Base-by-base conservation (phyloP, 2,329 filamentous ascomycete species). In the Trichoderma endophyticum region DNA sequence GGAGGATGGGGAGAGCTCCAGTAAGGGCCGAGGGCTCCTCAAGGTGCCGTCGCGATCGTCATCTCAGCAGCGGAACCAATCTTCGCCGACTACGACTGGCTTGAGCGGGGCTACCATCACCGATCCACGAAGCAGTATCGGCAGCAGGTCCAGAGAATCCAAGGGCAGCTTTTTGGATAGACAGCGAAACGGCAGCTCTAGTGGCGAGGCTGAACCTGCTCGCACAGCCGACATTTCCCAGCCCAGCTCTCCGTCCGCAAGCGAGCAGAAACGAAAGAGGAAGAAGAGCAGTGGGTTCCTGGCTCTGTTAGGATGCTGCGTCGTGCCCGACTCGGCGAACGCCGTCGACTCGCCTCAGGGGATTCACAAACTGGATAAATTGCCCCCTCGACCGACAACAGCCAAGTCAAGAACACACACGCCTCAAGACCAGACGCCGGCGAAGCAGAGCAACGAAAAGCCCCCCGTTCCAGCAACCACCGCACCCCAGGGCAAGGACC, bases 291-390 rank as follows among this genome's bases (percentile, higher is more conserved):
- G 85, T 72, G 86, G 87, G n/a, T 80, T 90, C 60, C 80, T 90
- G 43, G 83, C 88, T 28, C 86, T 93, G 70, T 84, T 93, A 72
- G 89, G 87, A 73, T 93, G 91, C 82, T 93, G 91, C 79, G 86
- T 85, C 70, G 86, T 89, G 54, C 89, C 90, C 64, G 90, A 91
- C 74, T 85, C 88, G 74, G 85, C 86, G 18, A 87, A 88, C 74
- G 79, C 81, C 6, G 81, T 88, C 63, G 86, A 88, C 61, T 86
- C 86, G 67, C 86, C 87, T 72, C 79, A 88, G 72, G 85, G 88
- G 51, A 83, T 89, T 39, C 89, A 87, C 79, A 88, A 89, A 83
- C 82, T 89, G 75, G 83, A 89, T 76, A 88, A 84, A 78, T 82
- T 90, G 56, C 86, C 87, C 30, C 83, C 84, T 67, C 82, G 88